Percentiles rank a stretch among this genome's conserved stretches.
These are phyloP conservation scores for Penicillium sp. DNA, from an alignment of 2,329 filamentous ascomycete genomes.

Conservation along the genomic window DNA sequence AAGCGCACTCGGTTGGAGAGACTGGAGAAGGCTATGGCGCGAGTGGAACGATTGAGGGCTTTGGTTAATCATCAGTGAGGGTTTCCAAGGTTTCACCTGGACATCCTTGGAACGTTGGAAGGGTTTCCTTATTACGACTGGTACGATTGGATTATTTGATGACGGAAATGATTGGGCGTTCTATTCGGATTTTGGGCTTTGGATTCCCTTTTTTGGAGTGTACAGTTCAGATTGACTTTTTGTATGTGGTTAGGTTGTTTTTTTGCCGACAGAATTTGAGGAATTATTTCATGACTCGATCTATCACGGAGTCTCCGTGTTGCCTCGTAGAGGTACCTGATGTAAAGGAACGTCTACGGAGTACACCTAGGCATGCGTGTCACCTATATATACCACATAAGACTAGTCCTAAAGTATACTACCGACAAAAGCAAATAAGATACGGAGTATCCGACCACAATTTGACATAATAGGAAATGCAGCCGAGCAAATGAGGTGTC, in stretches of 20 bases:
- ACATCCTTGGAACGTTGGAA: background rate
- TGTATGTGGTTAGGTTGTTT: background rate
- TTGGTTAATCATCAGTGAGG: constrained; percentile 44
- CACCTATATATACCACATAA: background rate
- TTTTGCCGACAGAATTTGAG: background rate
- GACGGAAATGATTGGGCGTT: constrained; percentile 12
- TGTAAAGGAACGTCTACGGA: too few relatives aligned
- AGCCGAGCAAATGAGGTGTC: constrained; percentile 6
- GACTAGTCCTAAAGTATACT: background rate
- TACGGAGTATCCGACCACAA: background rate
- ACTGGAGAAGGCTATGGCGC: constrained; percentile 55
- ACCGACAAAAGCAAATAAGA: background rate
- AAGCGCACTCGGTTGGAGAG: constrained; percentile 53
- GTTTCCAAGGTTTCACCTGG: background rate
- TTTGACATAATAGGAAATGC: background rate
- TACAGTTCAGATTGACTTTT: background rate
- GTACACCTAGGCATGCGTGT: background rate
- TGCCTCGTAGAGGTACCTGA: background rate
- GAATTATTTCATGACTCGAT: background rate
- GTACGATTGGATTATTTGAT: constrained; percentile 11
- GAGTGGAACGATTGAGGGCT: constrained; percentile 57
- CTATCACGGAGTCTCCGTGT: background rate
- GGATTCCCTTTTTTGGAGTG: constrained; percentile 15
- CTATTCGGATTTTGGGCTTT: background rate
- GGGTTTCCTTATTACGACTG: background rate